Conservation (phyloP, 2,329 filamentous ascomycete genomes). For the Aspergillus felis region DNA sequence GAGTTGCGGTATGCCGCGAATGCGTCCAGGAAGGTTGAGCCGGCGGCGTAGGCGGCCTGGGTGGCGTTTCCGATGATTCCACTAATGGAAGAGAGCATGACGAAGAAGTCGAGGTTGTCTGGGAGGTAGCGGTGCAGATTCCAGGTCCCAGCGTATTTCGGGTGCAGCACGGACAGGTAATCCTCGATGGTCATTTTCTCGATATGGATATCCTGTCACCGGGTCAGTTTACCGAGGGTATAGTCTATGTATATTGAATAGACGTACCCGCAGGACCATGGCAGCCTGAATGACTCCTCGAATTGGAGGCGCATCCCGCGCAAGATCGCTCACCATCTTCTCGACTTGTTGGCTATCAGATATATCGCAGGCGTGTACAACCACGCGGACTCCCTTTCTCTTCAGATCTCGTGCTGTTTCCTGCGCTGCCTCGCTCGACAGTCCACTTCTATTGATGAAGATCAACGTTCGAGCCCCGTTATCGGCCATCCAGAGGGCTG, state of each 20-base stretch:
- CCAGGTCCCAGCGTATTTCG: constrained; percentile 31
- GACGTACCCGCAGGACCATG: constrained; percentile 22
- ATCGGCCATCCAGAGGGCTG: constrained; percentile 41
- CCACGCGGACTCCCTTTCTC: constrained; percentile 13
- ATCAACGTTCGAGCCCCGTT: constrained; percentile 51
- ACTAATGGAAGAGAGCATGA: constrained; percentile 38
- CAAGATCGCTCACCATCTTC: constrained; percentile 10
- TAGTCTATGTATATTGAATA: too few species aligned
- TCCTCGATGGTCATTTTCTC: constrained; percentile 33
- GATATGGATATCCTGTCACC: constrained; percentile 26
- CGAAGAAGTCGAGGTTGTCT: constrained; percentile 35
- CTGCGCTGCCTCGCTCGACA: constrained; percentile 14
- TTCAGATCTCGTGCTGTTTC: constrained; percentile 12
- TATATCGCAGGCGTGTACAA: constrained; percentile 31
- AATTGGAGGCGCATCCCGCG: constrained; percentile 13
- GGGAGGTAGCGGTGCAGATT: constrained; percentile 25
- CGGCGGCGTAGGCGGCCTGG: constrained; percentile 42
- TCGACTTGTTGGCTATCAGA: constrained; percentile 25
- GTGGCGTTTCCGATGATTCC: constrained; percentile 44
- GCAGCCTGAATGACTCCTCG: constrained; percentile 26
- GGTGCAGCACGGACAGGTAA: constrained; percentile 27
- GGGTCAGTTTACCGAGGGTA: not conserved
- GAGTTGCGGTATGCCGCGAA: constrained; percentile 26
- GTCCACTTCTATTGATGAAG: constrained; percentile 49
- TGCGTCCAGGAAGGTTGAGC: constrained; percentile 33